A percentile compares a stretch with the other conserved stretches of the same genome.
These are phyloP conservation scores for Entomophthora muscae DNA, from an alignment of 371 early-diverging fungal species.

Conservation along the genomic window DNA sequence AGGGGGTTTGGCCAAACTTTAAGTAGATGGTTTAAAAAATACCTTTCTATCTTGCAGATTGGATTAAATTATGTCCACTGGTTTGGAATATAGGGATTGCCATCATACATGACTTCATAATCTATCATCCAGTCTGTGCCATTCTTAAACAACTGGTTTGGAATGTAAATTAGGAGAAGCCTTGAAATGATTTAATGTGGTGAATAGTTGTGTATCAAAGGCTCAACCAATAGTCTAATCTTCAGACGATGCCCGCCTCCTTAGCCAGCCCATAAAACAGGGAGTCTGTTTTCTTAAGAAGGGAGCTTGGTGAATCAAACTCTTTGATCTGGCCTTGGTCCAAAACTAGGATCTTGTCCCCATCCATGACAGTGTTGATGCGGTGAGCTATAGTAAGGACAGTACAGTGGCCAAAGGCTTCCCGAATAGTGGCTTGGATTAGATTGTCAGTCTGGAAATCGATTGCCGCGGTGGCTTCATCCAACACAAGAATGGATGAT, in stretches of 20 bases:
- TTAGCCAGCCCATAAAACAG: constrained; percentile 27
- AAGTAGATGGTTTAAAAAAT: too few relatives aligned
- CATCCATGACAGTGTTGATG: constrained; percentile 76
- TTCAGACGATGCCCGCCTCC: constrained; percentile 12
- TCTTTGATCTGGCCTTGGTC: constrained; percentile 22
- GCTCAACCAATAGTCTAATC: too few relatives aligned
- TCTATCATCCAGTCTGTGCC: too few relatives aligned
- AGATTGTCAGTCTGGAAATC: constrained; percentile 59
- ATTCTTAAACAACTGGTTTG: too few relatives aligned
- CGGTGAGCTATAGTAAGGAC: constrained; percentile 85
- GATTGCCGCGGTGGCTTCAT: constrained; percentile 86
- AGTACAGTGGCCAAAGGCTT: constrained; percentile 67
- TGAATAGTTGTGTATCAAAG: too few relatives aligned
- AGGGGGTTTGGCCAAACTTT: too few relatives aligned
- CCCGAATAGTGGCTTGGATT: constrained; percentile 79
- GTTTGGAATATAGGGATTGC: too few relatives aligned
- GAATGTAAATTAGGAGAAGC: too few relatives aligned
- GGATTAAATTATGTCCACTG: too few relatives aligned
- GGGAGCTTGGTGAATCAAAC: constrained; percentile 18
- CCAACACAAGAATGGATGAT: constrained; percentile 56
- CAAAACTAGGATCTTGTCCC: constrained; percentile 31
- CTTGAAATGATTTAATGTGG: too few relatives aligned
- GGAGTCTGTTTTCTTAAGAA: constrained; percentile 20
- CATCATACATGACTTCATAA: too few relatives aligned
- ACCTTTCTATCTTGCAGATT: too few relatives aligned